phyloP scores from a whole-genome alignment of 129 eudicot genomes.

The Sambucus nigra region DNA sequence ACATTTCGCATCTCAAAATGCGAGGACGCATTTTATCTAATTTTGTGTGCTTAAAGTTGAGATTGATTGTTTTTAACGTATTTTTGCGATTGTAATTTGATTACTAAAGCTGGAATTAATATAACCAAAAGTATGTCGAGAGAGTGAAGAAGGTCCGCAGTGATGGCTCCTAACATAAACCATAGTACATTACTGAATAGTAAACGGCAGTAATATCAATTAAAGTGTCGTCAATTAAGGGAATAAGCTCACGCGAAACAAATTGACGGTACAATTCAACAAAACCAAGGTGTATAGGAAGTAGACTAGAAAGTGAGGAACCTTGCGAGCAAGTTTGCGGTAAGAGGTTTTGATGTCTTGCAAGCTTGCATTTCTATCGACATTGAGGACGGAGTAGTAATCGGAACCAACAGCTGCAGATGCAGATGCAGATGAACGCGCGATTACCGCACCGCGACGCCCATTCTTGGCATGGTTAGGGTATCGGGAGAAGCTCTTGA shows the following conservation, averaged over 20 bases:
- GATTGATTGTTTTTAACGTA: no score
- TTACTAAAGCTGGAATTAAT: no score
- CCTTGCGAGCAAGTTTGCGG: constrained; percentile 93
- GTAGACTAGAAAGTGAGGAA: constrained; percentile 10
- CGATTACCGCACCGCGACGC: constrained; percentile 19
- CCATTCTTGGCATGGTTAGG: constrained; percentile 1
- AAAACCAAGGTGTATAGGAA: no score
- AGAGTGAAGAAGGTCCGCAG: no score
- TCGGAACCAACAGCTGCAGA: constrained; percentile 29
- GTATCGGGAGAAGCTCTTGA: neutral
- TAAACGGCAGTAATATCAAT: neutral
- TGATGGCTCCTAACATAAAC: no score
- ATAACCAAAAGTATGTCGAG: no score
- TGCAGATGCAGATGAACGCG: constrained; percentile 28
- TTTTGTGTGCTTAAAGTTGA: no score
- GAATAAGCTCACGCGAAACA: neutral
- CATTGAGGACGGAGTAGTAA: constrained; percentile 57
- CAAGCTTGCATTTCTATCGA: constrained; percentile 53
- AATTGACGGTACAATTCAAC: neutral
- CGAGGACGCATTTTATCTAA: no score
- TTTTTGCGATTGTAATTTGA: no score
- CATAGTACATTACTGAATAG: neutral
- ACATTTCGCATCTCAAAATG: no score
- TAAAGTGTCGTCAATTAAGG: neutral
- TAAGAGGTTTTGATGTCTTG: constrained; percentile 71